These are phyloP conservation scores for Kandelia obovata DNA, from an alignment of 345 rosid species.

Conservation along the genomic window DNA sequence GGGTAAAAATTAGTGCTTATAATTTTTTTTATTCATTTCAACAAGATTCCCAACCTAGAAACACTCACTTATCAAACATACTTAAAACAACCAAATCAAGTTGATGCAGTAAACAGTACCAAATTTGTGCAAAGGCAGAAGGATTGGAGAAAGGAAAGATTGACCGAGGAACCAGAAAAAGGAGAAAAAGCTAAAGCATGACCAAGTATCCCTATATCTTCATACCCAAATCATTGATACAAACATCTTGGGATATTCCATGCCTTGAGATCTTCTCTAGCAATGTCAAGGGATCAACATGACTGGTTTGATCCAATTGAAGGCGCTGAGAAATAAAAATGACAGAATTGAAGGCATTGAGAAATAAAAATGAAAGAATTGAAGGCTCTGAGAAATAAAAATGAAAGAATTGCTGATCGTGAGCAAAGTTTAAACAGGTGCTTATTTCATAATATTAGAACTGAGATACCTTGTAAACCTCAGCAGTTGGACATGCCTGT, in stretches of 20 bases:
- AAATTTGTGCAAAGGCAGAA: background rate
- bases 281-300: constrained; percentile 61
- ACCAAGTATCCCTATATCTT: constrained; percentile 14
- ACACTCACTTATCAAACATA: constrained; percentile 3
- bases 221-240: constrained; percentile 90
- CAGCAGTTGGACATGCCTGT: constrained; percentile 88
- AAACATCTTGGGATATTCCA: constrained; percentile 81
- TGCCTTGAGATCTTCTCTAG: constrained; percentile 63
- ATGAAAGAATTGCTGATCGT: constrained; percentile 7
- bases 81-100: background rate
- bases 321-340: constrained; percentile 48
- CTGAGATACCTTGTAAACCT: constrained; percentile 76
- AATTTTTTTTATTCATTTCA: background rate
- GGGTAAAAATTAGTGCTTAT: background rate
- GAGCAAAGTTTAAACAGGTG: background rate
- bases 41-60: background rate
- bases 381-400: constrained; percentile 50
- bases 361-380: constrained; percentile 9
- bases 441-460: background rate
- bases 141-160: background rate
- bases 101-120: background rate
- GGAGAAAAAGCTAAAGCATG: background rate
- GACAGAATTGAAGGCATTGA: background rate
- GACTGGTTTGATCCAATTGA: constrained; percentile 65
- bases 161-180: background rate